Evolutionary conservation across 1,139 yeast genomes (phyloP).

Genomic region (Kodamaea anthophila): DNA sequence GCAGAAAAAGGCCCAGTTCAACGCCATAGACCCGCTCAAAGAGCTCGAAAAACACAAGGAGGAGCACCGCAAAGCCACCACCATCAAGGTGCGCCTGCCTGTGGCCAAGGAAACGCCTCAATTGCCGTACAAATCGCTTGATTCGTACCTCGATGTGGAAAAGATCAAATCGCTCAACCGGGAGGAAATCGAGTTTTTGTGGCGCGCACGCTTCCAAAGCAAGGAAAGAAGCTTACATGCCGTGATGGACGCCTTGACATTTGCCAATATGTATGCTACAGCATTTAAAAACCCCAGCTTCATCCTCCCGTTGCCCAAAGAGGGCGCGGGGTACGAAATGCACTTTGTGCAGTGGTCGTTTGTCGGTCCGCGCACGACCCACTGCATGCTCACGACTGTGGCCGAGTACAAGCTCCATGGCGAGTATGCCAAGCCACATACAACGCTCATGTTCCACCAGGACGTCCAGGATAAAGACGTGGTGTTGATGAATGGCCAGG

Average conservation of each 20-base stretch:
- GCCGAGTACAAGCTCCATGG: slow-evolving; percentile 89
- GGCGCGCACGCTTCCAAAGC: slow-evolving; percentile 81
- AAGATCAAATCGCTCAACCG: slow-evolving; percentile 52
- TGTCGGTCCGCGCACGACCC: slow-evolving; percentile 78
- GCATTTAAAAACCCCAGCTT: slow-evolving; percentile 76
- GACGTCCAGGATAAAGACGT: slow-evolving; percentile 63
- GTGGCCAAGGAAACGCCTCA: slow-evolving; percentile 39
- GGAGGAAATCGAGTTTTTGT: slow-evolving; percentile 70
- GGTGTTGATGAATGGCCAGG: slow-evolving; percentile 82
- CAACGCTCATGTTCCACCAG: slow-evolving; percentile 81
- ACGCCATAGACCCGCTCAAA: slow-evolving; percentile 62
- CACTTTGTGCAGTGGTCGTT: slow-evolving; percentile 94
- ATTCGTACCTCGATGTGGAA: slow-evolving; percentile 62
- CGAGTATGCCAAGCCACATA: slow-evolving; percentile 93
- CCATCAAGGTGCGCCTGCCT: slow-evolving; percentile 36
- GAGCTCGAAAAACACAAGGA: slow-evolving; percentile 56
- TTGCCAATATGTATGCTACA: slow-evolving; percentile 51
- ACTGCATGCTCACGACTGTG: slow-evolving; percentile 85
- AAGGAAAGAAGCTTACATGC: slow-evolving; percentile 64
- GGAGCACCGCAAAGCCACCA: slow-evolving; percentile 24
- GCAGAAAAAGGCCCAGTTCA: slow-evolving; percentile 48
- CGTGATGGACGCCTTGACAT: slow-evolving; percentile 49
- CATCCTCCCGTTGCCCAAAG: slow-evolving; percentile 63
- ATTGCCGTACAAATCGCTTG: slow-evolving; percentile 63
- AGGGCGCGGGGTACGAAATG: slow-evolving; percentile 60